Base-by-base conservation (phyloP, 202 grass and related monocot species). In the Saccharum hybrid region DNA sequence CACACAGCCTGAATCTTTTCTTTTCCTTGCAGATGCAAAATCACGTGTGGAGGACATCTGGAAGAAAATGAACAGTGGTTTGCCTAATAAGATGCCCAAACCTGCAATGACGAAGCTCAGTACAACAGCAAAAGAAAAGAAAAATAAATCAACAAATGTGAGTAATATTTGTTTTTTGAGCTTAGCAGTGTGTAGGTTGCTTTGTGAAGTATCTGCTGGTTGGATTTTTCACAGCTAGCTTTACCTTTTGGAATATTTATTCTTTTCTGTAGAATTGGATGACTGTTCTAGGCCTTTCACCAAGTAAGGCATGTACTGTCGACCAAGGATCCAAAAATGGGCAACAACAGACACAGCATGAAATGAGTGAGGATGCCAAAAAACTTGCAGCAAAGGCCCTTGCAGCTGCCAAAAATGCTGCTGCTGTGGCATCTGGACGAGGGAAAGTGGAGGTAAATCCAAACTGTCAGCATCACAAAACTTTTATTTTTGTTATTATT, bases 21-120 rank as follows among this genome's bases (percentile, higher is more conserved):
- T 63, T 86, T 76, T 79, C 68, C 60, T 30, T 52, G 18, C 68
- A 99, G 96, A 88, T 74, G 79, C 86, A 72, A 94, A 89, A 83
- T 77, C 91, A 60, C 87, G 91, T 39, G 89, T 99, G 54, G 93
- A 99, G 23, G 96, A 96, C 89, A 51, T 86, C 18, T 99, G 96
- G 96, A 95, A 92, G 84, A 96, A 94, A 88, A 99, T 99, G 93
- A 99, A 99, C 83, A 86, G 84, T 23, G 93, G 93, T 42, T 43
- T 94, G 4, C 91, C 93, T 72, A 81, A 63, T 46, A 94, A 91
- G 71, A 66, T 88, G 81, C 86, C 90, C 68, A 96, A 90, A 81
- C 74, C 82, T 74, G 59, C 38, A 37, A 90, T 92, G 89, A 60
- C 86, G 5, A 96, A 94, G 31, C 75, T 91, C 71, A 84, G 8